Base-by-base conservation (phyloP, 768 basidiomycete species). In the Tubosaeta sp. region DNA sequence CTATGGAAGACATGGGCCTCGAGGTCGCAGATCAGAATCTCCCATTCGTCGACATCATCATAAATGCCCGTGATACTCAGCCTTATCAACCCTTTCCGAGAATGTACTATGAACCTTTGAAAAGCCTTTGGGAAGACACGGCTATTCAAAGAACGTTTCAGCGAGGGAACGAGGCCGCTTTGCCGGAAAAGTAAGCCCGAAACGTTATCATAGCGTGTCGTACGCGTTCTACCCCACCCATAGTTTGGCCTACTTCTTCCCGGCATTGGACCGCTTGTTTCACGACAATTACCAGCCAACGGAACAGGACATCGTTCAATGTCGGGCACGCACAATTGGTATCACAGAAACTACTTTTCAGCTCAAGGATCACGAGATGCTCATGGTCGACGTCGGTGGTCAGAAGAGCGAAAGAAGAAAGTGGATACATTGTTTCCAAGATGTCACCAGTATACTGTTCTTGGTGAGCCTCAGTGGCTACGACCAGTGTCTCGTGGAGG, bases 401-500 rank as follows among this genome's bases (percentile, higher is more conserved):
- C 94, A 96, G 73, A 91, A 94, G 76, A 90, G 86, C 67, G 93
- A 94, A 66, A 73, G 93, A 53, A 76, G 90, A 68, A 94, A 94
- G 68, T 94, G 91, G 91, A 93, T 93, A 59, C 91, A 93, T 62
- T 92, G 89, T 65, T 94, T 94, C 73, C 90, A 94, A 71, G 90
- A 94, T 62, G 93, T 95, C 46, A 94, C 92, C 4, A 87, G 87
- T 55, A 94, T 97, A 47, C 70, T 96, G 45, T 97, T 97, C 72
- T 66, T 95, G 58, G 91, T 93, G 59, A 90, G 89, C 60, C 70
- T 96, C 60, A 91, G 88, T 59, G 94, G 94, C 49, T 97, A 94
- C 67, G 93, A 96, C 66, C 90, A 94, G 63, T 94, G 92, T 71
- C 73, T 96, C 36, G 87, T 94, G 31, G 94, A 95, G 67, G 94